Evolutionary conservation across 1,139 yeast species (phyloP), one percentile per base, ranked within the genome.

Genomic region (Sporopachydermia cereana): DNA sequence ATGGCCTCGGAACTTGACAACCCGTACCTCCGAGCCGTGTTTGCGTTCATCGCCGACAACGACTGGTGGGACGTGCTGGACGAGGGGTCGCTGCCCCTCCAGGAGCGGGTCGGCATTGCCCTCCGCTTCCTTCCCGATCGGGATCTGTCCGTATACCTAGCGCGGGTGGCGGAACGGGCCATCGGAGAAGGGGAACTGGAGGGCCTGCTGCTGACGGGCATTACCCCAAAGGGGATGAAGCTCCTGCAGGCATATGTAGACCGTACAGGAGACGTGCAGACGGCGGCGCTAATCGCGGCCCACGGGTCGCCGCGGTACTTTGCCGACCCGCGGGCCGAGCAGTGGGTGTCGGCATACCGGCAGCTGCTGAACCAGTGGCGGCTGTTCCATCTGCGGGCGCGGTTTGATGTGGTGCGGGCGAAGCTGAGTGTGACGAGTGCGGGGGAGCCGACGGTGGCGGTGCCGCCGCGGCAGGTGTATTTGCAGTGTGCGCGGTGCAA

Each of bases 41-140:
- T 91, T 68, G 96, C 96, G 0, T 91, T 80, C 54, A 82, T 91
- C 47, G 88, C 96, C 0, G 96, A 91, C 57, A 84, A 86, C 45
- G 94, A 89, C 51, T 91, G 97, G 97, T 80, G 91, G 79, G 97
- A 86, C 58, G 95, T 91, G 2, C 68, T 91, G 47, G 95, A 88
- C 57, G 96, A 91, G 55, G 79, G 82, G 31, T 82, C 95, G 1
- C 69, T 91, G 43, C 96, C 98, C 0, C 66, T 91, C 42, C 69
- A 93, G 47, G 98, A 91, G 57, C 68, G 96, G 51, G 64, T 91
- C 14, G 96, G 96, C 0, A 89, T 91, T 36, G 96, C 97, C 0
- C 66, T 91, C 22, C 67, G 96, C 44, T 89, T 85, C 56, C 66
- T 91, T 29, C 76, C 89, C 0, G 96, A 88, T 57, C 71, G 76